Conservation (phyloP, 805 yeast species). For the Candida tammaniensis region DNA sequence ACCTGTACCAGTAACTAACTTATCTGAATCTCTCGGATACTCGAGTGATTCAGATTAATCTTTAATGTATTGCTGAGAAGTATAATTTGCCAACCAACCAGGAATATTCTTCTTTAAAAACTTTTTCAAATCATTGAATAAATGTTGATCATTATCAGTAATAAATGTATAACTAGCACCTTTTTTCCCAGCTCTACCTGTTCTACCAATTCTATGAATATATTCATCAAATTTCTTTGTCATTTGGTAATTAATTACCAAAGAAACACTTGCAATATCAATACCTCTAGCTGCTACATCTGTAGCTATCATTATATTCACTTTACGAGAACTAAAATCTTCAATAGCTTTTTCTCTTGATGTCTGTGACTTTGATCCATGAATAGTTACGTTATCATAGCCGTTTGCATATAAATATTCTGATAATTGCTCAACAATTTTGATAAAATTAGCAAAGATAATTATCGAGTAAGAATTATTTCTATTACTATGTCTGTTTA, state of each 20-base stretch:
- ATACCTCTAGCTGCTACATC: constrained; percentile 96
- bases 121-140: constrained; percentile 49
- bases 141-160: constrained; percentile 51
- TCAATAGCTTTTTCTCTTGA: constrained; percentile 77
- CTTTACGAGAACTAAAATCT: constrained; percentile 52
- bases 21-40: constrained; percentile 20
- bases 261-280: constrained; percentile 81
- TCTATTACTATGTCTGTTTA: constrained; percentile 41
- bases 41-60: constrained; percentile 30
- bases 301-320: constrained; percentile 77
- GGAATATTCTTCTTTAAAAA: constrained; percentile 38
- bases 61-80: constrained; percentile 6
- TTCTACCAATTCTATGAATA: constrained; percentile 91
- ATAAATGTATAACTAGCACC: constrained; percentile 80
- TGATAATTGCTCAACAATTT: constrained; percentile 65
- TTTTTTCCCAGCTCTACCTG: constrained; percentile 87
- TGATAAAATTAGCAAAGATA: constrained; percentile 76
- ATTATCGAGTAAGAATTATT: constrained; percentile 44
- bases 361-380: constrained; percentile 84
- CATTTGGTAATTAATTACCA: constrained; percentile 88
- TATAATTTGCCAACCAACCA: constrained; percentile 3
- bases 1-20: background rate
- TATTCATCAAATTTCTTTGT: constrained; percentile 74
- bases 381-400: constrained; percentile 54
- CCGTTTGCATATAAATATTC: constrained; percentile 44